phyloP scores from a whole-genome alignment of 116 monocot genomes.

The Iris pallida region DNA sequence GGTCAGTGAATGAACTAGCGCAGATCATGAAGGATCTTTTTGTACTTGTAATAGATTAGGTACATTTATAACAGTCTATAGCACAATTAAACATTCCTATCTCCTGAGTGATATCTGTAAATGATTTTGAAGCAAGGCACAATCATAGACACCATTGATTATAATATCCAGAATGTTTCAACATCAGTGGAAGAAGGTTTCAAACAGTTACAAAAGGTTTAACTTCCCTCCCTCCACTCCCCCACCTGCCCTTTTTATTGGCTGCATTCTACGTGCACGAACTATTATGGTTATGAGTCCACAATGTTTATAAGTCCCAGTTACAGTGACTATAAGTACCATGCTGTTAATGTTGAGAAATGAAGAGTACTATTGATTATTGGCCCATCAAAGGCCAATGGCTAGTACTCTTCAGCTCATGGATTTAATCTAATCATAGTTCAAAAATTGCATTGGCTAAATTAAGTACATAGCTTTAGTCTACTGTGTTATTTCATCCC shows the following conservation, averaged over 20 bases:
- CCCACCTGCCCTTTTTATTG: background rate
- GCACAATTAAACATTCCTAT: background rate
- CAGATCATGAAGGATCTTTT: slow-evolving; percentile 95
- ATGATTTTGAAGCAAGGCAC: slow-evolving; percentile 47
- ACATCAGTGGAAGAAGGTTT: slow-evolving; percentile 73
- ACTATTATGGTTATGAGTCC: too few relatives aligned
- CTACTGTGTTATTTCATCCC: too few relatives aligned
- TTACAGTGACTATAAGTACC: too few relatives aligned
- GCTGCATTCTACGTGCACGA: too few relatives aligned
- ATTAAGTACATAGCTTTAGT: too few relatives aligned
- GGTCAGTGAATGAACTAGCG: slow-evolving; percentile 83
- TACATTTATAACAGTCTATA: slow-evolving; percentile 3
- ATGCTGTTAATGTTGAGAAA: too few relatives aligned
- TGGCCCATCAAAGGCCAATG: too few relatives aligned
- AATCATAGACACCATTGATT: slow-evolving; percentile 74
- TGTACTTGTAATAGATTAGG: slow-evolving; percentile 84
- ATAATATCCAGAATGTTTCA: slow-evolving; percentile 79
- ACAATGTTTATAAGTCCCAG: too few relatives aligned
- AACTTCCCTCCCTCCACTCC: background rate
- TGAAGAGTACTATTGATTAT: too few relatives aligned
- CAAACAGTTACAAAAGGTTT: slow-evolving; percentile 71
- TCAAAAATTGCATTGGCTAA: too few relatives aligned
- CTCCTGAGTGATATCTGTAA: background rate
- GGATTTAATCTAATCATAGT: too few relatives aligned
- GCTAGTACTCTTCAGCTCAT: too few relatives aligned